phyloP scores from a whole-genome alignment of 2,329 filamentous ascomycete species.

The Ophiostoma sp. region DNA sequence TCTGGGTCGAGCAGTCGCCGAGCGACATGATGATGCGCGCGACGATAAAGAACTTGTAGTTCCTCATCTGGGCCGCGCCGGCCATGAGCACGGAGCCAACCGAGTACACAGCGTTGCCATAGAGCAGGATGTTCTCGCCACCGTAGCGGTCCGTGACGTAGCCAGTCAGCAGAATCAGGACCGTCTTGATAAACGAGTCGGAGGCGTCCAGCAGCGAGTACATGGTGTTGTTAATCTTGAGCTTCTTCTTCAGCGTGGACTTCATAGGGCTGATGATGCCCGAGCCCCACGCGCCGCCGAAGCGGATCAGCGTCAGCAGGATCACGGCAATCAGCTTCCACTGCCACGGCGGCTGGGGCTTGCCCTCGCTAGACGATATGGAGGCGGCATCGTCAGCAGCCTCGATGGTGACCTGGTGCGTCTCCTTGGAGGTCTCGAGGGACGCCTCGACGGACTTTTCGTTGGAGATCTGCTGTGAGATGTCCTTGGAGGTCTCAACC shows the following conservation, averaged over 20 bases:
- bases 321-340: constrained; percentile 24
- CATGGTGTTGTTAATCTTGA: constrained; percentile 55
- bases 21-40: constrained; percentile 51
- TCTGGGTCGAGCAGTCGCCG: constrained; percentile 59
- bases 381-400: not conserved
- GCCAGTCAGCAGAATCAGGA: constrained; percentile 50
- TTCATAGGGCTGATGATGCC: constrained; percentile 26
- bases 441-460: not conserved
- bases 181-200: constrained; percentile 57
- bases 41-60: constrained; percentile 55
- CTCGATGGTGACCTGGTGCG: not conserved
- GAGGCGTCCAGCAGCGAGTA: constrained; percentile 55
- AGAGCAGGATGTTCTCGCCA: constrained; percentile 50
- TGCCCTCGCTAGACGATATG: constrained; percentile 7
- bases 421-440: not conserved
- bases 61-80: constrained; percentile 50
- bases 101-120: constrained; percentile 56
- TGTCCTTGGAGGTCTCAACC: not conserved
- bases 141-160: constrained; percentile 45
- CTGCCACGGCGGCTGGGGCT: constrained; percentile 9
- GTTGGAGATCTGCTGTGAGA: not conserved
- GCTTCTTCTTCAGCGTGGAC: constrained; percentile 33
- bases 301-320: constrained; percentile 23
- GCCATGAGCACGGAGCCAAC: constrained; percentile 55
- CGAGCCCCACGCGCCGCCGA: constrained; percentile 25